Conservation (phyloP, 2,329 filamentous ascomycete species). For the Botrytis medusae region DNA sequence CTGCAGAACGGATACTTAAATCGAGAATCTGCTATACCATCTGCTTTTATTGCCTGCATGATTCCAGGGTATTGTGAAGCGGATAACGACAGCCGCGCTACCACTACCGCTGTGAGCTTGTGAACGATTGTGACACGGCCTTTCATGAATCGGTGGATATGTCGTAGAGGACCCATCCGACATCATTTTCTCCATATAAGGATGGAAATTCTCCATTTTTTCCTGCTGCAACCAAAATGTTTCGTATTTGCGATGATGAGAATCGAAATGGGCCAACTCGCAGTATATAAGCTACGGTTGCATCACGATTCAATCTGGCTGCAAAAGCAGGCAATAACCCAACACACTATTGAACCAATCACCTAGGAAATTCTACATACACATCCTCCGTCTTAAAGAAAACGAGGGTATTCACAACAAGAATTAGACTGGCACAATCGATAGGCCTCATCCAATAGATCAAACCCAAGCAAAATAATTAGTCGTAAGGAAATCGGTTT, state of each 20-base stretch:
- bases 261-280: background rate
- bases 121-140: constrained; percentile 1
- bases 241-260: background rate
- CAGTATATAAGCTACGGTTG: background rate
- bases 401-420: background rate
- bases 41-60: background rate
- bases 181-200: background rate
- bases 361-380: background rate
- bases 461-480: background rate
- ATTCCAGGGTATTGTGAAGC: background rate
- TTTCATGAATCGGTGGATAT: background rate
- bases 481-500: background rate
- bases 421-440: background rate
- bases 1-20: background rate
- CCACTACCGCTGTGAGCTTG: background rate
- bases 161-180: constrained; percentile 7
- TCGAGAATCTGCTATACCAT: constrained; percentile 3
- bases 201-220: background rate
- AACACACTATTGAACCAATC: background rate
- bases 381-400: background rate
- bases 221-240: background rate
- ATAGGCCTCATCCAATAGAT: background rate
- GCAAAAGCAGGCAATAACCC: background rate
- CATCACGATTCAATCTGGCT: constrained; percentile 1
- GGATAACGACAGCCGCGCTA: background rate